Conservation (phyloP, 1,139 yeast genomes). For the Taphrina confusa region DNA sequence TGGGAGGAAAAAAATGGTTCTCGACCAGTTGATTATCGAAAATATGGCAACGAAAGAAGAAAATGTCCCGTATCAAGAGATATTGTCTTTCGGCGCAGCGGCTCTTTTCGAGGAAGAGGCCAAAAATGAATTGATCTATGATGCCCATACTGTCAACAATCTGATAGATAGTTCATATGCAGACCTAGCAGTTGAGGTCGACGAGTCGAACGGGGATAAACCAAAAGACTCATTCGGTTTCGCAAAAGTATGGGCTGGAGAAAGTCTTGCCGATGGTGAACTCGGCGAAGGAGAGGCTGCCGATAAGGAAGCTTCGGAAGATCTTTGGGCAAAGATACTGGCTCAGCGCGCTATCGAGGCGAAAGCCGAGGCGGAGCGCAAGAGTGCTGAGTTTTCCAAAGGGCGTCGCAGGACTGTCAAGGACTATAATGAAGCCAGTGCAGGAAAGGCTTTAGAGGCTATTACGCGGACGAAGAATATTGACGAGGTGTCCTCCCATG, state of each 20-base stretch:
- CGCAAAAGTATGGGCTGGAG: constrained; percentile 41
- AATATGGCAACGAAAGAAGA: constrained; percentile 38
- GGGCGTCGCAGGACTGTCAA: constrained; percentile 28
- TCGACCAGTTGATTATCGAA: constrained; percentile 77
- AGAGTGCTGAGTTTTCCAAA: constrained; percentile 34
- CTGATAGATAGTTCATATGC: constrained; percentile 49
- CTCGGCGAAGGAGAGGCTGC: constrained; percentile 31
- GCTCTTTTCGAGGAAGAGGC: constrained; percentile 40
- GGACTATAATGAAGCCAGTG: constrained; percentile 31
- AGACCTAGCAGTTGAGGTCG: constrained; percentile 78
- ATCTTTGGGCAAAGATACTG: constrained; percentile 39
- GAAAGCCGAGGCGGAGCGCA: constrained; percentile 18
- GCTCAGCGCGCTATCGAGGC: constrained; percentile 38
- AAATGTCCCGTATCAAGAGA: constrained; percentile 38
- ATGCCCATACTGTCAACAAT: constrained; percentile 37
- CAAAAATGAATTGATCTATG: constrained; percentile 38
- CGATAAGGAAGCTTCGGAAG: constrained; percentile 31
- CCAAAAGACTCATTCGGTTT: constrained; percentile 44
- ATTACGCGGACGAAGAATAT: not conserved
- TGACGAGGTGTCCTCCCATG: not conserved
- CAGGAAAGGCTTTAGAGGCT: constrained; percentile 8
- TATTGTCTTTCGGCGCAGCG: constrained; percentile 39
- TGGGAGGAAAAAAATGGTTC: constrained; percentile 79
- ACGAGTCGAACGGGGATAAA: constrained; percentile 66
- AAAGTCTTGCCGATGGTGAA: constrained; percentile 26